Evolutionary conservation across 2,329 filamentous ascomycete species (phyloP).

Genomic region (Ceratocystiopsis brevicomis): DNA sequence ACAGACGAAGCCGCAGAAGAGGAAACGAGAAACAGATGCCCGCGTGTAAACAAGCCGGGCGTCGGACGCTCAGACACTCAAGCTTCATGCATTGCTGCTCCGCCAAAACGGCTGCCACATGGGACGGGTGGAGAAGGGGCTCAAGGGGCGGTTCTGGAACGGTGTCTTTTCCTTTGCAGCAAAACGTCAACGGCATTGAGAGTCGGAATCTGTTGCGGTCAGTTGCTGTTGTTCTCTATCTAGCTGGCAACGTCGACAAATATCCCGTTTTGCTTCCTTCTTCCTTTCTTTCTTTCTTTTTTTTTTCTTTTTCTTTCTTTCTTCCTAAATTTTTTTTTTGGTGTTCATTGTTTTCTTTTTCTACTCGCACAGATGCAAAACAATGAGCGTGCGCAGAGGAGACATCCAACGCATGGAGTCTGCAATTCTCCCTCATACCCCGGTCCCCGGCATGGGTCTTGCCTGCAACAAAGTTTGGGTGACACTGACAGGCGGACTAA

Average conservation of each 20-base stretch:
- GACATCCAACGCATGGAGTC: too few species aligned
- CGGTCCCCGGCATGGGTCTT: too few species aligned
- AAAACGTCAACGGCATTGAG: neutral
- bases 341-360: neutral
- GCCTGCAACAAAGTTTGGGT: too few species aligned
- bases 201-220: too few species aligned
- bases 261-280: neutral
- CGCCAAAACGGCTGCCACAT: constrained; percentile 19
- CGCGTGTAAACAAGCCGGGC: too few species aligned
- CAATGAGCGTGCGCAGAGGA: too few species aligned
- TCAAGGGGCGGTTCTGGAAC: neutral
- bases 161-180: neutral
- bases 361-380: too few species aligned
- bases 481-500: too few species aligned
- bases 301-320: neutral
- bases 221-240: too few species aligned
- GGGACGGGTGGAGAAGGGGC: constrained; percentile 4
- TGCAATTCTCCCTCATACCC: too few species aligned
- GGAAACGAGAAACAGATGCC: constrained; percentile 5
- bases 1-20: neutral
- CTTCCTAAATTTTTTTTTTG: neutral
- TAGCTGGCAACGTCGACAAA: neutral
- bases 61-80: too few species aligned
- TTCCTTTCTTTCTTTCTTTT: neutral
- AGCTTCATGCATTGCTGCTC: constrained; percentile 12